Base-by-base conservation (phyloP, 306 rosid species). In the Dalbergia oliveri region DNA sequence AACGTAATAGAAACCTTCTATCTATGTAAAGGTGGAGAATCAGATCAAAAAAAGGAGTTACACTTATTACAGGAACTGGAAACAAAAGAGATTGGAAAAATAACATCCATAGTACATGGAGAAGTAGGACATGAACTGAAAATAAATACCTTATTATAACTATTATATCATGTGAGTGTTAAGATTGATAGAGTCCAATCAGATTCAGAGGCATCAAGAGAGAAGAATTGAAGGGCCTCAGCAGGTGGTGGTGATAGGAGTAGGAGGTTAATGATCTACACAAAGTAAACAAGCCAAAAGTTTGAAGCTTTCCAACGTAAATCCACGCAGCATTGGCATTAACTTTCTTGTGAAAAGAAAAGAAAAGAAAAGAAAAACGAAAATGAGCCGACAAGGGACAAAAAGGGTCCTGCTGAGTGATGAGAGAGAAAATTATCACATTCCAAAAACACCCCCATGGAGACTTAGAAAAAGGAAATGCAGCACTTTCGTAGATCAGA, bases 221-320 rank as follows among this genome's bases (percentile, higher is more conserved):
- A 79, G 69, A 75, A 66, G 65, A 14, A 71, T 44, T 51, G 61
- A 13, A 49, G 75, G 39, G 66, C 21, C 70, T 54, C 6, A 8
- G 67, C 3, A 11, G 57, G 11, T 15, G 56, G 54, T 26, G 47
- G 2, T 35, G 1, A n/a, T 1, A 26, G 31, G 41, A 37, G 41
- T 4, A 8, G 33, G 62, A 70, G 83, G 51, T 84, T 62, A 63
- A 64, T 47, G 59, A 82, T 82, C 68, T n/a, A 66, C 16, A 31
- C 77, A 49, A 76, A 76, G 79, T 67, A 53, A 72, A 43, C 82
- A 35, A 67, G 82, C 90, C 58, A 69, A 87, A 85, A 88, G 89
- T 84, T 79, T 69, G 82, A 85, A 85, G 83, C 89, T 90, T 91
- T 83, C 88, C 91, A 91, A 80, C 88, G 56, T 59, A 86, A 35